phyloP scores from a whole-genome alignment of 2,329 filamentous ascomycete species.

The Gaeumannomyces sp. region DNA sequence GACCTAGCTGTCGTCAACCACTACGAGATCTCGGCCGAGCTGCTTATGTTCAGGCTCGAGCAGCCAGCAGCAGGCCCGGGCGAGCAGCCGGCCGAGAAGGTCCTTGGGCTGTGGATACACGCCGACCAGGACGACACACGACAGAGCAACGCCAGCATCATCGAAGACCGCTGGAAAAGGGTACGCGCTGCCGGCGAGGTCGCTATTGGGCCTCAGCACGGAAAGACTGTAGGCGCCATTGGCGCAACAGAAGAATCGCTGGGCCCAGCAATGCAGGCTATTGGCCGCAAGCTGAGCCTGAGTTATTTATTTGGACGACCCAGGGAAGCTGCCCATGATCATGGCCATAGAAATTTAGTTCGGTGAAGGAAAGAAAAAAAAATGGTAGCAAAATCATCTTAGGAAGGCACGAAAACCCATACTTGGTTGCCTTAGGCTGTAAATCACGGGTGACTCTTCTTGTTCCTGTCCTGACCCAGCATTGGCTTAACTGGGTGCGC shows the following conservation, averaged over 20 bases:
- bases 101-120: slow-evolving; percentile 50
- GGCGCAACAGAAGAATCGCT: slow-evolving; percentile 12
- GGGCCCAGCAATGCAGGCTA: slow-evolving; percentile 38
- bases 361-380: not conserved
- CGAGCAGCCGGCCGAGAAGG: slow-evolving; percentile 29
- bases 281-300: slow-evolving; percentile 37
- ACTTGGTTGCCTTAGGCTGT: no score
- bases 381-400: not conserved
- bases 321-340: not conserved
- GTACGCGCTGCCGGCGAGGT: slow-evolving; percentile 17
- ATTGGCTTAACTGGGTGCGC: no score
- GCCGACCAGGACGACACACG: slow-evolving; percentile 20
- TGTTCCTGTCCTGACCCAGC: no score
- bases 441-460: no score
- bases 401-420: not conserved
- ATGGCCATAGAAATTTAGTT: not conserved
- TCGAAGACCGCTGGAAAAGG: slow-evolving; percentile 34
- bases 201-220: not conserved
- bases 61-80: slow-evolving; percentile 20
- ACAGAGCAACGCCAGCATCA: slow-evolving; percentile 21
- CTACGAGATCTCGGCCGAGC: slow-evolving; percentile 55
- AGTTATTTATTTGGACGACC: slow-evolving; percentile 36
- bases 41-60: slow-evolving; percentile 44
- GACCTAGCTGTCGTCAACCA: slow-evolving; percentile 55
- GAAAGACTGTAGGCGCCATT: not conserved